Conservation (phyloP, 2,329 filamentous ascomycete genomes). For the Malbranchea zuffiana region DNA sequence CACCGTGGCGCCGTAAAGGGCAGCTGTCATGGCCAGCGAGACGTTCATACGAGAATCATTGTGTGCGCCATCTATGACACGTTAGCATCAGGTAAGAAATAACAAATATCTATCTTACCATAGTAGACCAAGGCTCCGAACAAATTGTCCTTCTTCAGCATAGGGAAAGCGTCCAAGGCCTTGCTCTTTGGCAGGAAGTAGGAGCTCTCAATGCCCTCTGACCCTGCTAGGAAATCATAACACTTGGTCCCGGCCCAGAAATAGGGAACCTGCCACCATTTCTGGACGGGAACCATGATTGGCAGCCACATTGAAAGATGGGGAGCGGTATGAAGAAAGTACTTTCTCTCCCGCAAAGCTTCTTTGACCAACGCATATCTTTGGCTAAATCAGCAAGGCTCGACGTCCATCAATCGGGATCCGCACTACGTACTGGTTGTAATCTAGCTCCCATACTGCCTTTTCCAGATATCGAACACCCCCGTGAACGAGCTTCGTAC, state of each 20-base stretch:
- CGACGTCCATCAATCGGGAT: not conserved
- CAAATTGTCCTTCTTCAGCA: slow-evolving; percentile 69
- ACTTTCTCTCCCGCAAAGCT: slow-evolving; percentile 69
- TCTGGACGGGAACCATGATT: slow-evolving; percentile 71
- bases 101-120: slow-evolving; percentile 32
- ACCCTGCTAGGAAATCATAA: slow-evolving; percentile 75
- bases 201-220: slow-evolving; percentile 72
- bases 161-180: slow-evolving; percentile 75
- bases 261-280: slow-evolving; percentile 73
- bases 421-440: slow-evolving; percentile 51
- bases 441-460: slow-evolving; percentile 75
- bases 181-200: slow-evolving; percentile 83
- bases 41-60: slow-evolving; percentile 92
- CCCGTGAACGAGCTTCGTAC: slow-evolving; percentile 76
- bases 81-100: slow-evolving; percentile 12
- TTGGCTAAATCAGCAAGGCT: slow-evolving; percentile 3
- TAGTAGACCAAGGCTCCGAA: slow-evolving; percentile 82
- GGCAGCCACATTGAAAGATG: slow-evolving; percentile 72
- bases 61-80: slow-evolving; percentile 60
- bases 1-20: slow-evolving; percentile 73
- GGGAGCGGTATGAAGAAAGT: slow-evolving; percentile 71
- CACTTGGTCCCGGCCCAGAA: slow-evolving; percentile 63
- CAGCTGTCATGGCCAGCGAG: slow-evolving; percentile 75
- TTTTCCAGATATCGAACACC: slow-evolving; percentile 79
- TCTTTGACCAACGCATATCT: slow-evolving; percentile 63